A percentile compares a stretch with the other conserved stretches of the same genome.
Evolutionary conservation across 2,329 filamentous ascomycete genomes (phyloP).

Genomic region (Thelonectria discophora): DNA sequence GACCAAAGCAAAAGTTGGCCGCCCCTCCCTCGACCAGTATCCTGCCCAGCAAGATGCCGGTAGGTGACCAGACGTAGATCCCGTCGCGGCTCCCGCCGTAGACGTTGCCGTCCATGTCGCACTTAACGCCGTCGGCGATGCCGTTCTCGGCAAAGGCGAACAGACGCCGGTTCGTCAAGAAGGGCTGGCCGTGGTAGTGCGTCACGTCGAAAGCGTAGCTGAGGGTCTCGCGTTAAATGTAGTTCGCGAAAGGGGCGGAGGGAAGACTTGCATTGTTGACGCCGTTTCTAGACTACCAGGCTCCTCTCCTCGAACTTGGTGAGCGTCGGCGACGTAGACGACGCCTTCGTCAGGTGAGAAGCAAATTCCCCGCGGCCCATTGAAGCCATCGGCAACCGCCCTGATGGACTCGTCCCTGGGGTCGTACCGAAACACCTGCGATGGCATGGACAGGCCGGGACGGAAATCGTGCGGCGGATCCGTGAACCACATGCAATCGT

Average conservation of each 20-base stretch:
- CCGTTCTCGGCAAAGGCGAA: conserved; percentile 60
- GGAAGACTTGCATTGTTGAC: conserved; percentile 1
- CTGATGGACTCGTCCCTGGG: conserved; percentile 49
- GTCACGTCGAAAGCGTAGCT: conserved; percentile 43
- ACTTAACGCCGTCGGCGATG: conserved; percentile 59
- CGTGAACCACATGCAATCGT: conserved; percentile 59
- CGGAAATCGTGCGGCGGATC: conserved; percentile 59
- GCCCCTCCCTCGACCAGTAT: conserved; percentile 53
- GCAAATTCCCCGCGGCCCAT: conserved; percentile 54
- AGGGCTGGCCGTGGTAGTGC: conserved; percentile 43
- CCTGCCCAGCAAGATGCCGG: conserved; percentile 56
- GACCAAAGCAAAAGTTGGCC: conserved; percentile 59
- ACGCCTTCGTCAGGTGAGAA: conserved; percentile 54
- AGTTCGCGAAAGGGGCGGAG: too few relatives aligned
- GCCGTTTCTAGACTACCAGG: conserved; percentile 29
- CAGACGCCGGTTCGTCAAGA: conserved; percentile 57
- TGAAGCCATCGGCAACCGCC: conserved; percentile 57
- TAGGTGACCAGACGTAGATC: conserved; percentile 57
- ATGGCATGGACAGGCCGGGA: conserved; percentile 54
- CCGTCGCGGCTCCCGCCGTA: conserved; percentile 60
- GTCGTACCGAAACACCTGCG: conserved; percentile 57
- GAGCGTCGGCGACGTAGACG: conserved; percentile 56
- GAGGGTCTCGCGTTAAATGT: too few relatives aligned
- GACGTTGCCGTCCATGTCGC: conserved; percentile 57
- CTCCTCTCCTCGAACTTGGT: conserved; percentile 38